phyloP scores from a whole-genome alignment of 106 monocot genomes.

The Xerophyta viscosa region DNA sequence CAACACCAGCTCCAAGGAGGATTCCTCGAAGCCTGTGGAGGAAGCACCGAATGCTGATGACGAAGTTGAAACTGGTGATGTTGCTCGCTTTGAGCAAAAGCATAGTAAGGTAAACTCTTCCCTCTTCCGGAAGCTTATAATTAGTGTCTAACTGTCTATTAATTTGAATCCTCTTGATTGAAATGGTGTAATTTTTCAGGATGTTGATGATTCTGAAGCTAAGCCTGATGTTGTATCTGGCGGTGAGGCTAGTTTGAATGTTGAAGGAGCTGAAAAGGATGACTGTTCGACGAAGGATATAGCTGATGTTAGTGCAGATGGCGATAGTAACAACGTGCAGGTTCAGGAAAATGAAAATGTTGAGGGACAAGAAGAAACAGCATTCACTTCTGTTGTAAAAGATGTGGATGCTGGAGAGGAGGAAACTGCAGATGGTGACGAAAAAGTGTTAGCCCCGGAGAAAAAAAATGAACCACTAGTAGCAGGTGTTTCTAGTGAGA shows the following conservation, averaged over 20 bases:
- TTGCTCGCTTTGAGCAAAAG: not conserved
- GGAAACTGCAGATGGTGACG: slow-evolving; percentile 5
- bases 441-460: slow-evolving; percentile 1
- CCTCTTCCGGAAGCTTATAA: not conserved
- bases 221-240: not conserved
- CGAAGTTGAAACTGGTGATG: not conserved
- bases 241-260: not conserved
- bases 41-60: not conserved
- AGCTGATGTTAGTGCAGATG: not conserved
- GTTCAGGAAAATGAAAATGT: not conserved
- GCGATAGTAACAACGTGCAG: not conserved
- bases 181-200: no score
- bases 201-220: not conserved
- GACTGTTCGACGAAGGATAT: not conserved
- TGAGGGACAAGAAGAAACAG: slow-evolving; percentile 1
- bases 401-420: not conserved
- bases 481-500: slow-evolving; percentile 13
- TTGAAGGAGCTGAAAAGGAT: not conserved
- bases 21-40: not conserved
- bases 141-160: no score
- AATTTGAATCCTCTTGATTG: no score
- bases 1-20: no score
- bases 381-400: slow-evolving; percentile 2
- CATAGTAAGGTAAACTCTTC: not conserved
- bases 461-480: not conserved